Evolutionary conservation across 2,329 filamentous ascomycete species (phyloP).

Genomic region (Sclerotinia sclerotiorum): DNA sequence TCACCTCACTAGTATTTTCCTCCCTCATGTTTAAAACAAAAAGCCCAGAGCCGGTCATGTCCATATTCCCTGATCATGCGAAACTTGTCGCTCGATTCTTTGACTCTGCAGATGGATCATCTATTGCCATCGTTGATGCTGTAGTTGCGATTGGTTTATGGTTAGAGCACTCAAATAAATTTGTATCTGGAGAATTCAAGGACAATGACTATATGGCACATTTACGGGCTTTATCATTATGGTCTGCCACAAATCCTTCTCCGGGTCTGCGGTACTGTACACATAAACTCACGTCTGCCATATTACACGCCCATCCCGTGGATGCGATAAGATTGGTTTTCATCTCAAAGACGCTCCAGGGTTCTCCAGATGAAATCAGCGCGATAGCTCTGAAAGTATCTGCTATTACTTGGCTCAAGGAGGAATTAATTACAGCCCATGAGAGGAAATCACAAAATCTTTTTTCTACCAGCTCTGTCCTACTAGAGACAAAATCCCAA

Average conservation of each 20-base stretch:
- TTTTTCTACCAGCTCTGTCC: constrained; percentile 55
- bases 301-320: constrained; percentile 56
- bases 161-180: constrained; percentile 52
- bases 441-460: constrained; percentile 39
- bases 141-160: constrained; percentile 60
- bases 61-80: constrained; percentile 61
- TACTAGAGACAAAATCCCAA: constrained; percentile 61
- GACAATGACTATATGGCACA: constrained; percentile 55
- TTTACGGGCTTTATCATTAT: constrained; percentile 49
- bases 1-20: constrained; percentile 63
- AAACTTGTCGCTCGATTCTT: constrained; percentile 55
- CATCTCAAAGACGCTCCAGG: constrained; percentile 63
- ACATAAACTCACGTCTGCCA: constrained; percentile 41
- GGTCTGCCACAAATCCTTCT: constrained; percentile 44
- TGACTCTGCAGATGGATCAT: constrained; percentile 48
- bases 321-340: constrained; percentile 60
- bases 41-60: constrained; percentile 52
- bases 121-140: constrained; percentile 55
- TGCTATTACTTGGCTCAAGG: constrained; percentile 62
- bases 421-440: constrained; percentile 53
- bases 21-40: constrained; percentile 60
- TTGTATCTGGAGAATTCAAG: constrained; percentile 42
- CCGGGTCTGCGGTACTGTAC: constrained; percentile 41
- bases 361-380: constrained; percentile 49
- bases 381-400: constrained; percentile 62